phyloP scores from a whole-genome alignment of 1,284 basidiomycete species.

The Blastosporella zonata region DNA sequence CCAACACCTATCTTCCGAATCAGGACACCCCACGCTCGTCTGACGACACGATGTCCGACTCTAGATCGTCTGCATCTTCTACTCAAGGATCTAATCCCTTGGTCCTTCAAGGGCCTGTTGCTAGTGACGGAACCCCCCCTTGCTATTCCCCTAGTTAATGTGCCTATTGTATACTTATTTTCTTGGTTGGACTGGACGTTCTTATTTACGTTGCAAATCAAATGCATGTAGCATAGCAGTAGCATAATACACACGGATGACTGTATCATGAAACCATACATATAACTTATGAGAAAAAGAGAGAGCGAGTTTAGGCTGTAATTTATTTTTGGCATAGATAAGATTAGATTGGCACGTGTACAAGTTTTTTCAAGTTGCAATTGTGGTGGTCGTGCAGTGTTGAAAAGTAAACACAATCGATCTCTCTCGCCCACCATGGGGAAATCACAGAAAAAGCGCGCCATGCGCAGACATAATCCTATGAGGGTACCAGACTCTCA shows the following conservation, averaged over 20 bases:
- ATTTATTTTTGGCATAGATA: constrained; percentile 2
- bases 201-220: constrained; percentile 3
- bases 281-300: background rate
- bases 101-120: constrained; percentile 23
- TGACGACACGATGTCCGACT: background rate
- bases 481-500: constrained; percentile 89
- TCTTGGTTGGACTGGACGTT: constrained; percentile 10
- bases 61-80: constrained; percentile 4
- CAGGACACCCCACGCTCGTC: constrained; percentile 10
- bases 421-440: constrained; percentile 55
- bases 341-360: constrained; percentile 20
- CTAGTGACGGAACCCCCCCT: constrained; percentile 27
- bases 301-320: background rate
- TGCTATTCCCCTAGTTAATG: constrained; percentile 27
- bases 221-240: constrained; percentile 6
- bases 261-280: background rate
- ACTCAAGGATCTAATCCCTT: constrained; percentile 5
- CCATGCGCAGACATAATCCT: constrained; percentile 84
- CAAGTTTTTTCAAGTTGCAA: constrained; percentile 9
- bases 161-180: constrained; percentile 10
- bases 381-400: background rate
- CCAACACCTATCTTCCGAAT: background rate
- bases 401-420: background rate
- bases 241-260: constrained; percentile 5
- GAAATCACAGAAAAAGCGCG: constrained; percentile 82